These are phyloP conservation scores for Gynostemma pentaphyllum DNA, from an alignment of 306 rosid species.

Conservation along the genomic window DNA sequence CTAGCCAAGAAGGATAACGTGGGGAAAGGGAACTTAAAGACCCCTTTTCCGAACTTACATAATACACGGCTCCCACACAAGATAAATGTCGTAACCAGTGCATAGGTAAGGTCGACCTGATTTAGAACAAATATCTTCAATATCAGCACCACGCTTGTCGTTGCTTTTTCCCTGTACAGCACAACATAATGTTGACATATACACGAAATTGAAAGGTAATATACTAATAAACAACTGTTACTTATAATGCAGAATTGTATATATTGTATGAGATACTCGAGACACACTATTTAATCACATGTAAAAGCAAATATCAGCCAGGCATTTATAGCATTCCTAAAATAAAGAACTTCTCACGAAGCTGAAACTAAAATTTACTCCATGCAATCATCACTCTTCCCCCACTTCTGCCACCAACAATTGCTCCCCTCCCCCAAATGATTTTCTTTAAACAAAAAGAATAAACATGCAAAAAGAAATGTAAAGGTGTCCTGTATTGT, in stretches of 20 bases:
- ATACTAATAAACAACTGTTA: neutral
- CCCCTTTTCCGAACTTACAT: conserved; percentile 46
- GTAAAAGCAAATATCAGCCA: neutral
- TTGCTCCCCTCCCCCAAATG: neutral
- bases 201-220: neutral
- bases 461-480: neutral
- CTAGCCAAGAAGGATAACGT: neutral
- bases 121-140: conserved; percentile 18
- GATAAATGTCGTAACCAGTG: conserved; percentile 87
- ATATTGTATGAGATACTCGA: neutral
- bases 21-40: neutral
- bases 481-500: neutral
- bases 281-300: neutral
- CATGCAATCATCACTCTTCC: neutral
- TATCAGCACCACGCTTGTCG: conserved; percentile 21
- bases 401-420: too few relatives aligned
- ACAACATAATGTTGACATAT: neutral
- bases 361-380: neutral
- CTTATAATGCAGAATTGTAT: neutral
- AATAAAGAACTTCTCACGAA: neutral
- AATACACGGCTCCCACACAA: conserved; percentile 91
- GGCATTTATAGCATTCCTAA: neutral
- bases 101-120: conserved; percentile 66
- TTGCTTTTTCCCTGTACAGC: conserved; percentile 45
- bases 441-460: neutral